Percentiles rank a stretch among this genome's conserved stretches.
phyloP scores from a whole-genome alignment of 257 asterid species.

The Galeopsis tetrahit region DNA sequence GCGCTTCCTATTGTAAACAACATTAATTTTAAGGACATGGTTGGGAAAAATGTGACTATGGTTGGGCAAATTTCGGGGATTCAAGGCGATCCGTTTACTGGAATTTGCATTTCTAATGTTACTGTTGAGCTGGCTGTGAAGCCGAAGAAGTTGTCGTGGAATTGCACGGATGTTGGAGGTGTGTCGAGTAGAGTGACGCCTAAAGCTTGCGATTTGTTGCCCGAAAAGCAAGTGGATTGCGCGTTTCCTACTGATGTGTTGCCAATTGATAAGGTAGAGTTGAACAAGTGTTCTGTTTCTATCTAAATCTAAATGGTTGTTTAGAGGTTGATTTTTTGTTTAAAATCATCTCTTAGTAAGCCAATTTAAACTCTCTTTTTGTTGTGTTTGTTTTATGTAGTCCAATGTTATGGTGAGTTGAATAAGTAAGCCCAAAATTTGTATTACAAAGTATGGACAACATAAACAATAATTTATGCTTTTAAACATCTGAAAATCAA shows the following conservation, averaged over 20 bases:
- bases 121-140: constrained; percentile 34
- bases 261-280: constrained; percentile 53
- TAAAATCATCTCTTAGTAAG: neutral
- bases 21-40: constrained; percentile 50
- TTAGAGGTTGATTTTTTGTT: neutral
- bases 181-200: constrained; percentile 57
- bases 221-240: constrained; percentile 44
- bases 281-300: constrained; percentile 48
- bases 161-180: constrained; percentile 60
- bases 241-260: constrained; percentile 54
- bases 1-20: constrained; percentile 55
- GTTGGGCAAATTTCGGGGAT: constrained; percentile 58
- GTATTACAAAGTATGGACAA: no score
- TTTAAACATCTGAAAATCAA: no score
- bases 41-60: constrained; percentile 45
- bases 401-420: no score
- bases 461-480: no score
- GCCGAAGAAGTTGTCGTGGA: constrained; percentile 54
- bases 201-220: constrained; percentile 52
- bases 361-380: no score
- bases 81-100: constrained; percentile 45
- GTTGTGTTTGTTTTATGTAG: no score
- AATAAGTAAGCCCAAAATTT: no score
- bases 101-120: constrained; percentile 62
- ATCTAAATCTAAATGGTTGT: neutral